A percentile compares a stretch with the other conserved stretches of the same genome.
phyloP scores from a whole-genome alignment of 345 rosid genomes.

The Eucalyptus leucophloia region DNA sequence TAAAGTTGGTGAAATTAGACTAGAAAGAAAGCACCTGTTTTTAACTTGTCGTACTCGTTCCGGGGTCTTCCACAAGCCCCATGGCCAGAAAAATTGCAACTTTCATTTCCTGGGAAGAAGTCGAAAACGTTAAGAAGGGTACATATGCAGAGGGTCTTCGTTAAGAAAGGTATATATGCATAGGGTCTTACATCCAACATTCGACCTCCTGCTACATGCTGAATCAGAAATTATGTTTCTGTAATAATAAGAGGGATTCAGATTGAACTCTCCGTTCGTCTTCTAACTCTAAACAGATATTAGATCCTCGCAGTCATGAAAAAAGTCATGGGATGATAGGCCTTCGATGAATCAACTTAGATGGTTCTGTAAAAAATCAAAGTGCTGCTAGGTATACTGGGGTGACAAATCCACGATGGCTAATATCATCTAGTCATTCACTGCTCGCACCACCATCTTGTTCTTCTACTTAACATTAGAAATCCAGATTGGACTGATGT shows the following conservation, averaged over 20 bases:
- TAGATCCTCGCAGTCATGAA: neutral
- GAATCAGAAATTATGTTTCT: neutral
- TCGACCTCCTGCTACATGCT: neutral
- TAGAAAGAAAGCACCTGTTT: neutral
- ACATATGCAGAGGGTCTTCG: neutral
- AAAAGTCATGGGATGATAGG: neutral
- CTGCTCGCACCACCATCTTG: neutral
- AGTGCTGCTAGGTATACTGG: neutral
- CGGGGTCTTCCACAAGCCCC: neutral
- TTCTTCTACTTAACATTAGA: neutral
- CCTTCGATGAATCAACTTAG: neutral
- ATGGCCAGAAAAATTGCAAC: neutral
- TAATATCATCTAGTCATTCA: neutral
- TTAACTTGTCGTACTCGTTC: neutral
- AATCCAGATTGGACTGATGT: neutral
- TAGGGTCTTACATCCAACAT: neutral
- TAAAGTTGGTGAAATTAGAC: neutral
- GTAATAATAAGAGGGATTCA: neutral
- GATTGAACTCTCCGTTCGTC: neutral
- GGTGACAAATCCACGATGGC: neutral
- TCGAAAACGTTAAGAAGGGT: neutral
- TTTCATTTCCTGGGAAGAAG: neutral
- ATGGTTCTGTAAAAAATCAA: neutral
- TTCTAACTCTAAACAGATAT: neutral
- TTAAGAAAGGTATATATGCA: neutral